A percentile compares a stretch with the other conserved stretches of the same genome.
These are phyloP conservation scores for Solanum okadae DNA, from an alignment of 257 asterid genomes.

Conservation along the genomic window DNA sequence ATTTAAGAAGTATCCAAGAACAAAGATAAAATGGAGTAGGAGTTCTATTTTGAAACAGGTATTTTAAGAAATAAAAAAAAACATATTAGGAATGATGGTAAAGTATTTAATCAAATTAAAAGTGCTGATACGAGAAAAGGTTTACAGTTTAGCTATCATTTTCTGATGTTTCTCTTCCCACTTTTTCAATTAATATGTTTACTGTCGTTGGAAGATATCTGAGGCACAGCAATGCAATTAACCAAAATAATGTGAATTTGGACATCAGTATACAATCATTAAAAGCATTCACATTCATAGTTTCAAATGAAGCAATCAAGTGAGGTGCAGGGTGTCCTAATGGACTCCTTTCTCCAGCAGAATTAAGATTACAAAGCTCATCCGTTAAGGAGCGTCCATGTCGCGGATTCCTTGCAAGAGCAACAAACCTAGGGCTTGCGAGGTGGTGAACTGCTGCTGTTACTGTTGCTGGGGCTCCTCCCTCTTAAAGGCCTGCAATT, in stretches of 20 bases:
- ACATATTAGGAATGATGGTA: background rate
- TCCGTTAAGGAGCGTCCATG: background rate
- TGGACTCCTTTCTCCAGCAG: background rate
- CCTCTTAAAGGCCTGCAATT: constrained; percentile 27
- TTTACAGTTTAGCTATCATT: background rate
- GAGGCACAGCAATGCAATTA: background rate
- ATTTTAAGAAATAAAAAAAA: background rate
- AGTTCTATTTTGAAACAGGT: background rate
- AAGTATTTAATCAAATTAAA: background rate
- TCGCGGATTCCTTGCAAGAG: background rate
- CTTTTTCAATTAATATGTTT: background rate
- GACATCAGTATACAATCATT: background rate
- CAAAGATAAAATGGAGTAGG: background rate
- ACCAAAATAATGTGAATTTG: background rate
- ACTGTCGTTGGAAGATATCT: background rate
- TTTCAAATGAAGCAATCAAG: background rate
- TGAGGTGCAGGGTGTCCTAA: background rate
- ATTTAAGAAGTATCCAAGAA: background rate
- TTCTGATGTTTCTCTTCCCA: background rate
- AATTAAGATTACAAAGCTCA: background rate
- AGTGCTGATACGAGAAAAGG: background rate
- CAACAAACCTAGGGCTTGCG: constrained; percentile 13
- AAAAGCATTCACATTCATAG: background rate
- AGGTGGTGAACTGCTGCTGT: constrained; percentile 33
- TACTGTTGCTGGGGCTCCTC: constrained; percentile 31